Evolutionary conservation across 2,329 filamentous ascomycete genomes (phyloP).

Genomic region (Lecanicillium sp.): DNA sequence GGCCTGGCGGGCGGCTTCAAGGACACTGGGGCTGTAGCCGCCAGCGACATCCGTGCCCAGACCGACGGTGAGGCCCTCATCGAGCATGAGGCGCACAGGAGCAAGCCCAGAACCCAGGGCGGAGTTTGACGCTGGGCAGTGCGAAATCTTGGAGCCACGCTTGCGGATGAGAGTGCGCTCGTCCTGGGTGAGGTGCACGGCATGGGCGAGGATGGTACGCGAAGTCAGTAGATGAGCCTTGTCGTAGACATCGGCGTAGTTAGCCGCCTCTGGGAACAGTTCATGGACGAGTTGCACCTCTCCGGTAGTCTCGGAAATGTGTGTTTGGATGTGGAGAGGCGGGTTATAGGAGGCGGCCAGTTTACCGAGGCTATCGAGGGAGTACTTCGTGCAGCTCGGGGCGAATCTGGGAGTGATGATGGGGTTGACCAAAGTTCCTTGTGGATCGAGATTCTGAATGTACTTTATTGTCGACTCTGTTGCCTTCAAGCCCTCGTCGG

Average conservation of each 20-base stretch:
- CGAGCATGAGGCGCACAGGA: conserved; percentile 58
- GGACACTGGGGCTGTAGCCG: conserved; percentile 65
- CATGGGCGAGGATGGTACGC: conserved; percentile 71
- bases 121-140: conserved; percentile 74
- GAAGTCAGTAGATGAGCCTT: conserved; percentile 51
- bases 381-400: conserved; percentile 42
- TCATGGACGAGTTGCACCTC: conserved; percentile 60
- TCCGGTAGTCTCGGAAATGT: conserved; percentile 66
- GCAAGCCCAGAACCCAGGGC: conserved; percentile 67
- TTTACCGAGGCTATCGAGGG: conserved; percentile 50
- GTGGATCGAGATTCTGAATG: conserved; percentile 53
- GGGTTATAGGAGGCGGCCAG: conserved; percentile 51
- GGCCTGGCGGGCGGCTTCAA: conserved; percentile 67
- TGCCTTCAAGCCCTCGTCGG: conserved; percentile 41
- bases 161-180: conserved; percentile 54
- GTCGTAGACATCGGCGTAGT: conserved; percentile 71
- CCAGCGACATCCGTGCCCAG: conserved; percentile 79
- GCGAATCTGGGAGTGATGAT: conserved; percentile 64
- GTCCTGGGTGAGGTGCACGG: conserved; percentile 55
- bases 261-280: conserved; percentile 51
- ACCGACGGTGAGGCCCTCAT: conserved; percentile 63
- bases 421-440: conserved; percentile 52
- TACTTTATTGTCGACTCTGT: conserved; percentile 51
- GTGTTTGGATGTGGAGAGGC: conserved; percentile 59
- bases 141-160: conserved; percentile 56